Percentiles rank a stretch among this genome's conserved stretches.
These are phyloP conservation scores for Rhizopogon sp. DNA, from an alignment of 768 basidiomycete species.

Conservation along the genomic window DNA sequence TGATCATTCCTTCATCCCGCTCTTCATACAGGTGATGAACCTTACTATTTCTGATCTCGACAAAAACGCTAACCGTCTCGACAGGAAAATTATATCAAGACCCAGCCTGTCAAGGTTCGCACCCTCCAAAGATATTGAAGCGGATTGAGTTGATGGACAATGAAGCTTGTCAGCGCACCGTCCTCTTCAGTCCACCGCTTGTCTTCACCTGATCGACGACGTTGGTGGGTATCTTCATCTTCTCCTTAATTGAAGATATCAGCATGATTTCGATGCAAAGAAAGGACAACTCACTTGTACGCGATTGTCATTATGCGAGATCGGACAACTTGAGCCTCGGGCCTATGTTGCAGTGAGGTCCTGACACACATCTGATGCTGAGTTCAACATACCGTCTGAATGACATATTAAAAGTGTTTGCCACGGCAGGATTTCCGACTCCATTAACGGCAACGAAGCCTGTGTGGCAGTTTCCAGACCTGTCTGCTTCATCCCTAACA, in stretches of 20 bases:
- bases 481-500: too few relatives aligned
- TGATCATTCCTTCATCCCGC: conserved; percentile 88
- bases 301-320: conserved; percentile 85
- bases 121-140: conserved; percentile 60
- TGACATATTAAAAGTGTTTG: conserved; percentile 66
- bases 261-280: neutral
- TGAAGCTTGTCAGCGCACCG: too few relatives aligned
- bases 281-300: conserved; percentile 66
- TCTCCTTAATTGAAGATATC: conserved; percentile 54
- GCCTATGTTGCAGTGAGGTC: conserved; percentile 40
- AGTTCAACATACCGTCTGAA: conserved; percentile 63
- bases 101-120: conserved; percentile 58
- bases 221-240: conserved; percentile 85
- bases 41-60: neutral
- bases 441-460: too few relatives aligned
- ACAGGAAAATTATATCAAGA: conserved; percentile 93
- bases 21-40: conserved; percentile 80
- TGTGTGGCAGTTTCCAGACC: too few relatives aligned
- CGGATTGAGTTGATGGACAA: conserved; percentile 77
- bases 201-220: conserved; percentile 93
- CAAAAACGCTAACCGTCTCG: neutral
- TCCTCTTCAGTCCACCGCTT: too few relatives aligned
- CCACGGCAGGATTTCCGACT: too few relatives aligned
- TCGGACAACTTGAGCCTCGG: conserved; percentile 68
- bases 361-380: neutral